Conservation (phyloP, 306 rosid genomes). For the Castanospermum australe region DNA sequence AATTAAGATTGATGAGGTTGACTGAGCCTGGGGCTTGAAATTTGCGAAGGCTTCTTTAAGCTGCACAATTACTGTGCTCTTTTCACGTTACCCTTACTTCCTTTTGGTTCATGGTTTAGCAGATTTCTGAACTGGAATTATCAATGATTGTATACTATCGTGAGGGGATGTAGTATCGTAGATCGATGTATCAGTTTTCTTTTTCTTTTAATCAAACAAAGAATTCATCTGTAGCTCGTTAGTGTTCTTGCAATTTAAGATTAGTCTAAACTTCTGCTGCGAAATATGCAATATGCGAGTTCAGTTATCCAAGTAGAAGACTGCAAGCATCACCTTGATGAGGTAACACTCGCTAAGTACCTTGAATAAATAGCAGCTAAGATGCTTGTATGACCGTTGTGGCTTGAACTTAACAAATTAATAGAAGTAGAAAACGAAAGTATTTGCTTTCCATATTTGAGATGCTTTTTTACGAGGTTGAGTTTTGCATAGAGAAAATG, state of each 20-base stretch:
- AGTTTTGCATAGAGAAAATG: too few relatives aligned
- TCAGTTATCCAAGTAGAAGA: background rate
- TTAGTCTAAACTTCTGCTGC: background rate
- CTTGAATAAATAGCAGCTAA: too few relatives aligned
- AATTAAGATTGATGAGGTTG: slow-evolving; percentile 32
- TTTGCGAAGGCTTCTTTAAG: background rate
- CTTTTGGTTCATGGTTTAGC: background rate
- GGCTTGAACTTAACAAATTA: too few relatives aligned
- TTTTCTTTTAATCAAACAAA: background rate
- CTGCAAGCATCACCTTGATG: too few relatives aligned
- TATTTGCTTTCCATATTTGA: too few relatives aligned
- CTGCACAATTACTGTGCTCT: background rate
- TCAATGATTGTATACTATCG: background rate
- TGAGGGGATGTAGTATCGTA: background rate
- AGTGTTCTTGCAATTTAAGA: background rate
- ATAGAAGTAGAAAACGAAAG: too few relatives aligned
- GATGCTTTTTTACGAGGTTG: too few relatives aligned
- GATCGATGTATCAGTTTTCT: background rate
- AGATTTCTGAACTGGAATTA: background rate
- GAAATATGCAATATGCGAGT: background rate
- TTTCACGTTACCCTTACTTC: background rate
- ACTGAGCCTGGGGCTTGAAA: background rate
- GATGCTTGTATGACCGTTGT: too few relatives aligned
- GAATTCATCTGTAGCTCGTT: background rate
- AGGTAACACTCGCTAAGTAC: too few relatives aligned